A percentile compares a stretch with the other conserved stretches of the same genome.
These are phyloP conservation scores for Truncatella angustata DNA, from an alignment of 2,329 filamentous ascomycete genomes.

Conservation along the genomic window DNA sequence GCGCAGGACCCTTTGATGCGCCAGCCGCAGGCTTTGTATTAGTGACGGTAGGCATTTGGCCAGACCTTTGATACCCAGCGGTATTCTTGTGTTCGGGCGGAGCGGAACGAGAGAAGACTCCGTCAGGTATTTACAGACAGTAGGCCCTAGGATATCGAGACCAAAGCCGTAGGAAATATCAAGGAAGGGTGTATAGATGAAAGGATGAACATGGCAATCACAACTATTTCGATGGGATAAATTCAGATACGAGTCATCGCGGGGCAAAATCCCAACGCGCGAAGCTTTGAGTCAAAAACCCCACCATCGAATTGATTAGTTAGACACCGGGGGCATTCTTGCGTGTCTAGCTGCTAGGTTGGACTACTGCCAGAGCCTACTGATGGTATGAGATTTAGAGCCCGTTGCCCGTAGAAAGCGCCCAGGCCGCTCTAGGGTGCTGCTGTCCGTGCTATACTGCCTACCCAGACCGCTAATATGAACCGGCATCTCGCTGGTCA, in stretches of 20 bases:
- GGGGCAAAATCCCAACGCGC: constrained; percentile 9
- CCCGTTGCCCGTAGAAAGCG: too few species aligned
- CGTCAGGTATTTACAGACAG: too few species aligned
- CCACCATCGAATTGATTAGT: background rate
- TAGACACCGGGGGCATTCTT: background rate
- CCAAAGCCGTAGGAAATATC: too few species aligned
- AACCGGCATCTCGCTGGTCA: background rate
- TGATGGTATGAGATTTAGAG: too few species aligned
- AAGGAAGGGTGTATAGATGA: background rate
- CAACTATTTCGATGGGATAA: background rate
- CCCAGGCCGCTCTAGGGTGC: background rate
- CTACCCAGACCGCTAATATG: constrained; percentile 18
- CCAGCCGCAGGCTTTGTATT: constrained; percentile 17
- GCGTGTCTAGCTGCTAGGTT: too few species aligned
- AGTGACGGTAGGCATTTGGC: constrained; percentile 26
- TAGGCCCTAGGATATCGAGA: too few species aligned
- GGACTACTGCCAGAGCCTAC: too few species aligned
- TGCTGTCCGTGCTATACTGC: constrained; percentile 11
- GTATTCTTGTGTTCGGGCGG: too few species aligned
- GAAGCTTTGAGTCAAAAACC: constrained; percentile 13
- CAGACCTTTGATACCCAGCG: too few species aligned
- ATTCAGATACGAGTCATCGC: constrained; percentile 11
- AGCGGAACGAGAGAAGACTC: too few species aligned
- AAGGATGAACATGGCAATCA: background rate
- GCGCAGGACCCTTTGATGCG: constrained; percentile 19